Evolutionary conservation across 345 rosid species (phyloP).

Genomic region (Zanthoxylum bungeanum): DNA sequence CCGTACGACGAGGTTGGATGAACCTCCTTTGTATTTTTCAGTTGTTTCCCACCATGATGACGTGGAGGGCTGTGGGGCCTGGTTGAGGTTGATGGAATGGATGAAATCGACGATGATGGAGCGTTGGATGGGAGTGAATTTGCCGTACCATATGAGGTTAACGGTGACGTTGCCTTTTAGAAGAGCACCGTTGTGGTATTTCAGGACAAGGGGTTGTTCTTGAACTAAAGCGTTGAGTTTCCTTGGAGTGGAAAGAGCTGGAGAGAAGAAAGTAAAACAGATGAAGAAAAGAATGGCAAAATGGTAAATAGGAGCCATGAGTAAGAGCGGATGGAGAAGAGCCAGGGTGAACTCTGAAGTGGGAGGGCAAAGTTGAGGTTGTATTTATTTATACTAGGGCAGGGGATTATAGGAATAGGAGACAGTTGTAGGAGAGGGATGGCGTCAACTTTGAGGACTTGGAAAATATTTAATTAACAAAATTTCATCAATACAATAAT

Average conservation of each 20-base stretch:
- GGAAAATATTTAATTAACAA: too few relatives aligned
- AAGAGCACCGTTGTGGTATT: slow-evolving; percentile 64
- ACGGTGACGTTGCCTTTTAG: slow-evolving; percentile 61
- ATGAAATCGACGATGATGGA: slow-evolving; percentile 75
- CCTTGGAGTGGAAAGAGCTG: slow-evolving; percentile 21
- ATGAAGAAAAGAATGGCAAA: slow-evolving; percentile 30
- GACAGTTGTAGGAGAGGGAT: slow-evolving; percentile 23
- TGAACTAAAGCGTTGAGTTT: slow-evolving; percentile 47
- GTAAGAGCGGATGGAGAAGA: background rate
- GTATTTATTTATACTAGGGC: slow-evolving; percentile 24
- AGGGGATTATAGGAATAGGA: background rate
- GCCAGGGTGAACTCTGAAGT: too few relatives aligned
- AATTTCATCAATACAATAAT: too few relatives aligned
- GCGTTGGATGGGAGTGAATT: slow-evolving; percentile 63
- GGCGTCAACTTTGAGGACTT: slow-evolving; percentile 23
- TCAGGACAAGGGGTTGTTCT: slow-evolving; percentile 71
- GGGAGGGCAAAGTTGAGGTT: background rate
- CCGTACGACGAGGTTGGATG: slow-evolving; percentile 44
- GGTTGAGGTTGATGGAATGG: slow-evolving; percentile 40
- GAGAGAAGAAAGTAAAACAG: slow-evolving; percentile 9
- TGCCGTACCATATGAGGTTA: slow-evolving; percentile 86
- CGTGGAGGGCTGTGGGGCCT: slow-evolving; percentile 41
- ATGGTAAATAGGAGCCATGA: slow-evolving; percentile 41
- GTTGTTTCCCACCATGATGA: slow-evolving; percentile 86
- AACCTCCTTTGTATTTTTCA: slow-evolving; percentile 59